phyloP scores from a whole-genome alignment of 768 basidiomycete genomes.

The Calocybe indica region DNA sequence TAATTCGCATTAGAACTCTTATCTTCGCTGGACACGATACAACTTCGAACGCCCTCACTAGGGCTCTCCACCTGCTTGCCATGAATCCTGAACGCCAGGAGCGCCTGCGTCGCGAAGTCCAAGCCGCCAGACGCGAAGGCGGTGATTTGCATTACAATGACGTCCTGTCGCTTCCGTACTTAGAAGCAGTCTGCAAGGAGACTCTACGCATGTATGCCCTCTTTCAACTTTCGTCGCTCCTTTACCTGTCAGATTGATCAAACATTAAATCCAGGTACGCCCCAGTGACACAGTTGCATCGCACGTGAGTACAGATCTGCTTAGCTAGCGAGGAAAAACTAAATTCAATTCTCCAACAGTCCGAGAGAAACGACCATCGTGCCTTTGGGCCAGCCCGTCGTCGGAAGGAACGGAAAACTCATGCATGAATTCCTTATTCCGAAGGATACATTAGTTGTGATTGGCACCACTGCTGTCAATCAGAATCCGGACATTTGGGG shows the following conservation, averaged over 20 bases:
- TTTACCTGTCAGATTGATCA: too few species aligned
- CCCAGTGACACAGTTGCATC: too few species aligned
- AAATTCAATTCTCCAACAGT: neutral
- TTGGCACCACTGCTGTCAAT: conserved; percentile 25
- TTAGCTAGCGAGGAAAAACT: too few species aligned
- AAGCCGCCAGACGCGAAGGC: neutral
- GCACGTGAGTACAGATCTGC: too few species aligned
- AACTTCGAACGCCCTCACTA: conserved; percentile 30
- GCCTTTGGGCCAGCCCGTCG: conserved; percentile 24
- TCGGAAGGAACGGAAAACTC: conserved; percentile 20
- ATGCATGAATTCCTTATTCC: conserved; percentile 19
- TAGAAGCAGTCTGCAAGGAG: neutral
- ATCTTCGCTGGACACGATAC: conserved; percentile 10
- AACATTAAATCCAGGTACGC: too few species aligned
- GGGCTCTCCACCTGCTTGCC: conserved; percentile 29
- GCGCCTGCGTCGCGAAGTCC: neutral
- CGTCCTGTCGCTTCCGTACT: neutral
- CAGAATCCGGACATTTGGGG: conserved; percentile 38
- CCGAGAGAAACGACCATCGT: conserved; percentile 17
- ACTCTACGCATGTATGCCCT: conserved; percentile 10
- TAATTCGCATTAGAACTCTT: neutral
- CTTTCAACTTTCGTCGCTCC: neutral
- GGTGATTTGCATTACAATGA: neutral
- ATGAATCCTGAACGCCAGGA: conserved; percentile 24
- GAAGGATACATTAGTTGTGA: conserved; percentile 18